These are phyloP conservation scores for Hortaea sp. DNA, from an alignment of 2,329 filamentous ascomycete genomes.

Conservation along the genomic window DNA sequence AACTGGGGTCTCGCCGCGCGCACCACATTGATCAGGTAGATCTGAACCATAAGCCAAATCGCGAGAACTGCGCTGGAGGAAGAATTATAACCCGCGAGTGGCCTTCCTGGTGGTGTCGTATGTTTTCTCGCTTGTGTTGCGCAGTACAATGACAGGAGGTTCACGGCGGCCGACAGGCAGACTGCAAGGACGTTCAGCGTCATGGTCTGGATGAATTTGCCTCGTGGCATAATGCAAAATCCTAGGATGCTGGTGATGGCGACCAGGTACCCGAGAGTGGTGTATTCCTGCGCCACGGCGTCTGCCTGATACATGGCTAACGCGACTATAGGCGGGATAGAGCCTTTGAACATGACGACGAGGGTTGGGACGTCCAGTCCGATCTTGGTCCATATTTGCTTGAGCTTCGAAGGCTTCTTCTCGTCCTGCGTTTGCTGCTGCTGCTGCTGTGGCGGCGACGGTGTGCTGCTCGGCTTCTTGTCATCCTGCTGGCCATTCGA, in stretches of 20 bases:
- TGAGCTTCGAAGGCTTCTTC: constrained; percentile 16
- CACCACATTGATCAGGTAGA: constrained; percentile 56
- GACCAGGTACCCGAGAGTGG: constrained; percentile 51
- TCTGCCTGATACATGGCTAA: constrained; percentile 35
- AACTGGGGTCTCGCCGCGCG: constrained; percentile 58
- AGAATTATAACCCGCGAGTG: constrained; percentile 49
- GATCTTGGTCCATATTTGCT: constrained; percentile 19
- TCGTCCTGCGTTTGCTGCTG: not conserved
- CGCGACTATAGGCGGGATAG: constrained; percentile 24
- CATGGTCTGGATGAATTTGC: constrained; percentile 61
- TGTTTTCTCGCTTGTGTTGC: constrained; percentile 54
- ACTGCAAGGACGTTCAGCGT: constrained; percentile 48
- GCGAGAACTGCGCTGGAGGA: constrained; percentile 61
- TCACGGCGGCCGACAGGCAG: constrained; percentile 50
- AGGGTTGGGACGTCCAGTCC: constrained; percentile 21
- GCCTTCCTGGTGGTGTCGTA: constrained; percentile 32
- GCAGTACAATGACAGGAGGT: constrained; percentile 53
- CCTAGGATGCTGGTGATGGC: constrained; percentile 56
- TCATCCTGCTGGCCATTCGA: not conserved
- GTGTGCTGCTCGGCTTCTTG: not conserved
- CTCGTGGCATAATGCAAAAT: constrained; percentile 57
- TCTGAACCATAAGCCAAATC: constrained; percentile 61
- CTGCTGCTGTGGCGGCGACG: not conserved
- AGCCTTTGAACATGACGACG: constrained; percentile 26
- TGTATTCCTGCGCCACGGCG: constrained; percentile 41